phyloP scores from a whole-genome alignment of 176 grass and related monocot genomes.

The Phyllostachys edulis region DNA sequence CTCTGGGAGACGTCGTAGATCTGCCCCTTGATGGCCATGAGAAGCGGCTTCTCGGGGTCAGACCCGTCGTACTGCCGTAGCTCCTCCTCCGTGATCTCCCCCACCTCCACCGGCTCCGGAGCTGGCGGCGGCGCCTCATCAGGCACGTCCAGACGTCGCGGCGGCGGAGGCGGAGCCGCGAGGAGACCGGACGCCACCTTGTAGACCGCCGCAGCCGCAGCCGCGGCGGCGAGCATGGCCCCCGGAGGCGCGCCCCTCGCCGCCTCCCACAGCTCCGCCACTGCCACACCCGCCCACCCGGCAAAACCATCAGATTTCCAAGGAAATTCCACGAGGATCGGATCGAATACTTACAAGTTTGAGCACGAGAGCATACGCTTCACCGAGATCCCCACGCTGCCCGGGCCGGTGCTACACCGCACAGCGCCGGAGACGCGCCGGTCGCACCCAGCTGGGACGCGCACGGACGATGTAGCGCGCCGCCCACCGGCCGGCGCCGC shows the following conservation, averaged over 20 bases:
- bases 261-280: slow-evolving; percentile 62
- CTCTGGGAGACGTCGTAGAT: slow-evolving; percentile 90
- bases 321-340: background rate
- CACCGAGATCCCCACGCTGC: too few relatives aligned
- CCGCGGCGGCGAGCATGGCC: slow-evolving; percentile 55
- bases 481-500: background rate
- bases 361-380: too few relatives aligned
- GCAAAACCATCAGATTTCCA: background rate
- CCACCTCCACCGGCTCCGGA: slow-evolving; percentile 65
- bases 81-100: slow-evolving; percentile 74
- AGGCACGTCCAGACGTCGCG: background rate
- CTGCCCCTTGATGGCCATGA: slow-evolving; percentile 95
- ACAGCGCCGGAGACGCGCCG: background rate
- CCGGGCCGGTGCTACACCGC: slow-evolving; percentile 30
- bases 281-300: slow-evolving; percentile 9
- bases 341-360: background rate
- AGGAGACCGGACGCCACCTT: slow-evolving; percentile 58
- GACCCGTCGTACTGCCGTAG: slow-evolving; percentile 72
- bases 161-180: slow-evolving; percentile 22
- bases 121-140: slow-evolving; percentile 32
- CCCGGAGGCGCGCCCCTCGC: slow-evolving; percentile 55
- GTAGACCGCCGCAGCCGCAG: slow-evolving; percentile 50
- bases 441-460: background rate
- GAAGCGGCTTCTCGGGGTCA: slow-evolving; percentile 66
- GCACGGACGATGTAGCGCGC: background rate